Conservation (phyloP, 1,284 basidiomycete genomes). For the Melampsora medusae region DNA sequence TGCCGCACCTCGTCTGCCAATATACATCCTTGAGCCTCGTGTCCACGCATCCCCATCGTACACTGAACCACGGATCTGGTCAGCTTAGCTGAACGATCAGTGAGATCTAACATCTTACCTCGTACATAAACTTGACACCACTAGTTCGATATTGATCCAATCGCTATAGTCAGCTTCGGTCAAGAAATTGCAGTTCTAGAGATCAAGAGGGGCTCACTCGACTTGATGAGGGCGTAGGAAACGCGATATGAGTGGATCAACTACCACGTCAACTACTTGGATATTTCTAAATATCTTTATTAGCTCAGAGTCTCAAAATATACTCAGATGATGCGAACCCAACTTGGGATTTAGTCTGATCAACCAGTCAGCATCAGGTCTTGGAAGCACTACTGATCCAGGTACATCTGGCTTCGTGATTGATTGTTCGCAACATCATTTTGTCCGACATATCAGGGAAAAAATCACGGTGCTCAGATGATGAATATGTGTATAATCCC, state of each 20-base stretch:
- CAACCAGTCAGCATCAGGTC: constrained; percentile 69
- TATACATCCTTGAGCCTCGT: constrained; percentile 82
- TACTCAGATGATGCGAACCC: constrained; percentile 51
- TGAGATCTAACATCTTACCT: constrained; percentile 53
- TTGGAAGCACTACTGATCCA: constrained; percentile 81
- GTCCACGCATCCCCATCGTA: constrained; percentile 86
- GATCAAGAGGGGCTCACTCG: constrained; percentile 61
- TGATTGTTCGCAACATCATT: background rate
- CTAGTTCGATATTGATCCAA: constrained; percentile 16
- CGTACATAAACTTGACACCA: constrained; percentile 76
- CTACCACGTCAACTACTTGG: constrained; percentile 74
- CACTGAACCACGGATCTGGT: constrained; percentile 56
- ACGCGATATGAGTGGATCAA: constrained; percentile 81
- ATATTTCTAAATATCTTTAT: constrained; percentile 50
- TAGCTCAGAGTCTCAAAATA: constrained; percentile 49
- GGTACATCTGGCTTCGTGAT: constrained; percentile 65
- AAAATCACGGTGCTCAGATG: too few species aligned
- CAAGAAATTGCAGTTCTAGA: background rate
- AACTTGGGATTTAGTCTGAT: constrained; percentile 64
- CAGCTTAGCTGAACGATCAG: constrained; percentile 5
- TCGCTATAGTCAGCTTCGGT: background rate
- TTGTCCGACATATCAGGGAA: too few species aligned
- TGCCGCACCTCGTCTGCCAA: constrained; percentile 82
- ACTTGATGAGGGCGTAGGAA: constrained; percentile 84
- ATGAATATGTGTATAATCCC: too few species aligned